Base-by-base conservation (phyloP, 1,284 basidiomycete genomes). In the Sanghuangporus baumii region DNA sequence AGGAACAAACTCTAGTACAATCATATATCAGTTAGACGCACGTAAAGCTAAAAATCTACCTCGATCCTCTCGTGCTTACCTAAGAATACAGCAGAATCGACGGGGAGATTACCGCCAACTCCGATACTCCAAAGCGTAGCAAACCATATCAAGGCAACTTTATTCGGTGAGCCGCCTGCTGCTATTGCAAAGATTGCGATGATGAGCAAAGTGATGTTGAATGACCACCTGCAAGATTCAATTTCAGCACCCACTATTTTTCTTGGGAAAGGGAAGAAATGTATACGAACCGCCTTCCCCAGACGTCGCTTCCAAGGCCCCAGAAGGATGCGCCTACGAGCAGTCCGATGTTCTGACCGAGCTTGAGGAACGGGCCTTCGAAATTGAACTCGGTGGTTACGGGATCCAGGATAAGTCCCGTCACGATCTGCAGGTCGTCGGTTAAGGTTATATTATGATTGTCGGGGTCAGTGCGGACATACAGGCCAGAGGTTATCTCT, bases 401-500 rank as follows among this genome's bases (percentile, higher is more conserved):
- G 2, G 84, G 85, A 0, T 73, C 73, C 6, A 85, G 74, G 48
- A 87, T 85, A 1, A 87, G 76, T 6, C 81, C 79, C 0, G 81
- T 82, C 43, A 84, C 81, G 52, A 83, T 75, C 82, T 83, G 16
- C 46, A 52, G 23, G 47, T 38, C 50, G 57, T 12, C 50, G 51
- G 38, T 38, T 57, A 56, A 38, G 56, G 51, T 47, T 57, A 48
- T 18, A 48, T 47, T 57, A 48, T 18, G 38, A 37, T 65, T 54
- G 61, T 41, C 48, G 20, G 26, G 48, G 50, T 31, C 20, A 58
- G 20, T 20, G 31, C 43, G 5, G 41, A 26, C 80, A 62, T 61
- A 87, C 84, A 9, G 83, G 86, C 86, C 85, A 88, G 18, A 86
- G 75, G 65, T 85, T 87, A 69, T 86, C 86, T 48, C 82, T 84